Base-by-base conservation (phyloP, 106 monocot genomes). In the Allium fistulosum region DNA sequence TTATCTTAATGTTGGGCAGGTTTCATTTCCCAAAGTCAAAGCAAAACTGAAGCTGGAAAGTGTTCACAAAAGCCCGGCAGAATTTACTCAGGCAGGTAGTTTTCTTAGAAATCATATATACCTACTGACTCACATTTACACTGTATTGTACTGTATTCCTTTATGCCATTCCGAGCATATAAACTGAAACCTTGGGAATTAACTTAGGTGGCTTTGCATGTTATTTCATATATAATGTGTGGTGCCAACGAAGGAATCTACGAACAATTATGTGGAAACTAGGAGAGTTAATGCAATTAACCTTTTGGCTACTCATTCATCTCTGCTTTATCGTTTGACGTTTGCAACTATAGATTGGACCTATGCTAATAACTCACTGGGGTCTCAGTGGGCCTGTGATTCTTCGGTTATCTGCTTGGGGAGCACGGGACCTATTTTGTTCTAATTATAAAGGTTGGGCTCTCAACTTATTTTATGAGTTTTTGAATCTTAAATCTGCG, bases 321-420 rank as follows among this genome's bases (percentile, higher is more conserved):
- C 37, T 37, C 37, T 37, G 2, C 37, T 37, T 37, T 37, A 37
- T 4, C 37, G 37, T 37, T 37, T 37, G 37, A 37, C 37, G 5
- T 68, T 57, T 51, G 26, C 26, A 68, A 18, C 66, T 73, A 10
- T 67, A 97, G 96, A 72, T 76, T 48, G 96, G 96, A 10, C 82
- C 96, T 59, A 80, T 97, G 86, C 72, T 97, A 71, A 80, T 97
- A 26, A 97, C 96, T n/a, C 96, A 97, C 37, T 97, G 96, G 96
- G 96, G 96, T 59, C 84, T 97, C 57, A 97, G 92, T 75, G 96
- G 96, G 28, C 96, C 96, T 53, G 96, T 82, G 26, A 84, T 97
- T 82, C 96, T 97, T 46, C 81, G 88, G 9, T 76, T 97, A 73
- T 97, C 96, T 74, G 96, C 96, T 72, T 97, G 96, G 96, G 92